These are phyloP conservation scores for Chaetomium olivaceum DNA, from an alignment of 2,329 filamentous ascomycete genomes.

Conservation along the genomic window DNA sequence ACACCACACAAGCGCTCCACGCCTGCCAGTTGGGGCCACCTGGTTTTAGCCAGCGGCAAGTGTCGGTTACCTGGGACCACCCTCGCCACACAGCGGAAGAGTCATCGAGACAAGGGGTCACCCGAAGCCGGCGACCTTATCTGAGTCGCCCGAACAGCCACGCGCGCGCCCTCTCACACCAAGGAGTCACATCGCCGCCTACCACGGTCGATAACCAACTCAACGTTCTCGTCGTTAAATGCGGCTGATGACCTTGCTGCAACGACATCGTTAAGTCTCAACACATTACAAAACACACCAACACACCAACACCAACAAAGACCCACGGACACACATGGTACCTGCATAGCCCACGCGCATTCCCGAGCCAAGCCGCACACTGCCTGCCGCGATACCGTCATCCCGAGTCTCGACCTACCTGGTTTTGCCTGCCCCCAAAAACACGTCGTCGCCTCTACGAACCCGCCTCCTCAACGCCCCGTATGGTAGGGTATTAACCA, in stretches of 20 bases:
- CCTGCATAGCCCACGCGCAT: constrained; percentile 31
- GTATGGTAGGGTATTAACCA: constrained; percentile 38
- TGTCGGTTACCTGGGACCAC: constrained; percentile 30
- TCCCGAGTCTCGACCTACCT: constrained; percentile 11
- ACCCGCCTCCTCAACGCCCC: constrained; percentile 20
- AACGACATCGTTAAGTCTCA: constrained; percentile 27
- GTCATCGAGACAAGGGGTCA: constrained; percentile 34
- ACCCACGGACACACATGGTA: constrained; percentile 25
- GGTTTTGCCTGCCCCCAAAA: constrained; percentile 7
- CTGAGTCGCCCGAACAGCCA: constrained; percentile 29
- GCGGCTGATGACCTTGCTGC: constrained; percentile 25
- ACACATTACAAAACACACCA: not conserved
- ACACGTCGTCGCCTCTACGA: constrained; percentile 12
- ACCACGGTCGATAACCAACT: constrained; percentile 26
- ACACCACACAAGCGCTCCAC: constrained; percentile 34
- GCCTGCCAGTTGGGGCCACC: constrained; percentile 40
- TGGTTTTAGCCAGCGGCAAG: constrained; percentile 34
- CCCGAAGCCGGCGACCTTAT: constrained; percentile 32
- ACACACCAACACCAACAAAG: no score
- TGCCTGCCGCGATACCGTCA: constrained; percentile 20
- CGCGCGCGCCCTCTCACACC: constrained; percentile 30
- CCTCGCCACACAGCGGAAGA: constrained; percentile 34
- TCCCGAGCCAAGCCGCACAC: constrained; percentile 12
- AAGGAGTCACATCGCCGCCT: constrained; percentile 31
- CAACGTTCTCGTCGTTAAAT: constrained; percentile 25